Evolutionary conservation across 108 stramenopile genomes (phyloP).

Genomic region (Seminavis robusta): DNA sequence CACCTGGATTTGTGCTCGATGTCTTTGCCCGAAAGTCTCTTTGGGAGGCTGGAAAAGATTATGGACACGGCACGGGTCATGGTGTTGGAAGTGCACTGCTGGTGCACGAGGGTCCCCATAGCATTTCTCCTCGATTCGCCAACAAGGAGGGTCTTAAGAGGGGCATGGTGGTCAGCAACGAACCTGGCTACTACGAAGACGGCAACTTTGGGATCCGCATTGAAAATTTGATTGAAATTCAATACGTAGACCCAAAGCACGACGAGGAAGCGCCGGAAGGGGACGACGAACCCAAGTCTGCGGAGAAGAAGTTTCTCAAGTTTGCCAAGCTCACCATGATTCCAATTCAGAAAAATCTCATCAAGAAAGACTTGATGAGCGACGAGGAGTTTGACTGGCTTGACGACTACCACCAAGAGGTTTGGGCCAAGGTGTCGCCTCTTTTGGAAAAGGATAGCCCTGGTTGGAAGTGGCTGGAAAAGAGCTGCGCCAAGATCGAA

Average conservation of each 20-base stretch:
- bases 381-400: constrained; percentile 81
- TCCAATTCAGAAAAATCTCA: constrained; percentile 87
- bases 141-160: constrained; percentile 75
- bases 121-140: constrained; percentile 65
- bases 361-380: constrained; percentile 68
- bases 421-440: constrained; percentile 72
- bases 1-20: constrained; percentile 90
- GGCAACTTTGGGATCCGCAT: constrained; percentile 95
- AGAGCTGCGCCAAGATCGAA: constrained; percentile 72
- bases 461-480: constrained; percentile 74
- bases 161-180: constrained; percentile 97
- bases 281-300: constrained; percentile 3
- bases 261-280: constrained; percentile 27
- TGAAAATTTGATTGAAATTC: constrained; percentile 83
- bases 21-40: constrained; percentile 88
- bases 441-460: constrained; percentile 62
- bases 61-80: constrained; percentile 97
- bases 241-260: constrained; percentile 44
- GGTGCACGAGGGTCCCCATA: constrained; percentile 96
- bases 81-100: constrained; percentile 94
- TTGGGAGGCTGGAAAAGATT: constrained; percentile 93
- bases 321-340: constrained; percentile 85
- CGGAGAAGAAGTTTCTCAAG: constrained; percentile 68
- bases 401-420: constrained; percentile 79
- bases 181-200: constrained; percentile 97